Percentiles rank a stretch among this genome's conserved stretches.
Conservation (phyloP, 352 stramenopile species). For the Pythium vanterpoolii region DNA sequence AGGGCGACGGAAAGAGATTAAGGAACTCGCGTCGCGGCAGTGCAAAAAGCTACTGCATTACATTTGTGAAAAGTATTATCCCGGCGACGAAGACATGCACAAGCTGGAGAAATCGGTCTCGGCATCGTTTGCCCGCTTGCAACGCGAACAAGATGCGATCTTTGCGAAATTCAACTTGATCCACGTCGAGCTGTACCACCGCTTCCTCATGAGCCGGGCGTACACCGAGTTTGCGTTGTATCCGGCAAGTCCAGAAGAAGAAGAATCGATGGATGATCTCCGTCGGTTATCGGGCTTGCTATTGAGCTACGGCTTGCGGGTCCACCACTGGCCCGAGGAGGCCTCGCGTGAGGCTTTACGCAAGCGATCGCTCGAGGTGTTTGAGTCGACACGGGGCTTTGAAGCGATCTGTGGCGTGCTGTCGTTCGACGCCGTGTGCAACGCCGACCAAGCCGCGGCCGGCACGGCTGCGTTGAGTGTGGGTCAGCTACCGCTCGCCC, state of each 20-base stretch:
- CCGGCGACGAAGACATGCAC: constrained; percentile 69
- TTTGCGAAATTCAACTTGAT: constrained; percentile 84
- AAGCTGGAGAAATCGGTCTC: constrained; percentile 66
- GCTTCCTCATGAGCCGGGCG: constrained; percentile 78
- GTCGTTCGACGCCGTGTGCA: constrained; percentile 51
- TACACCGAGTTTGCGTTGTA: constrained; percentile 87
- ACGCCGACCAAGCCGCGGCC: constrained; percentile 16
- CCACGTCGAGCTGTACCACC: constrained; percentile 81
- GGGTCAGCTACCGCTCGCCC: constrained; percentile 19
- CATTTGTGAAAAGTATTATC: constrained; percentile 84
- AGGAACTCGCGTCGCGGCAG: constrained; percentile 56
- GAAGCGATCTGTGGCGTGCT: constrained; percentile 75
- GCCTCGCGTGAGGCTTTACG: constrained; percentile 34
- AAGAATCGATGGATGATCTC: constrained; percentile 73
- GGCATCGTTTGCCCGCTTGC: constrained; percentile 55
- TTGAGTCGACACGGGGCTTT: constrained; percentile 60
- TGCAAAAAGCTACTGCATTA: constrained; percentile 78
- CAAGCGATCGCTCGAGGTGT: constrained; percentile 66
- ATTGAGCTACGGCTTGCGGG: constrained; percentile 77
- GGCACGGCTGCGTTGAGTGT: constrained; percentile 22
- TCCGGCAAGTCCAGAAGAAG: constrained; percentile 36
- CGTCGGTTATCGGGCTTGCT: constrained; percentile 67
- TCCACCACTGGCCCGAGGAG: constrained; percentile 74
- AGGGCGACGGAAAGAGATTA: constrained; percentile 41
- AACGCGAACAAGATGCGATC: constrained; percentile 81